Conservation (phyloP, 2,329 filamentous ascomycete genomes). For the Cladobotryum mycophilum region DNA sequence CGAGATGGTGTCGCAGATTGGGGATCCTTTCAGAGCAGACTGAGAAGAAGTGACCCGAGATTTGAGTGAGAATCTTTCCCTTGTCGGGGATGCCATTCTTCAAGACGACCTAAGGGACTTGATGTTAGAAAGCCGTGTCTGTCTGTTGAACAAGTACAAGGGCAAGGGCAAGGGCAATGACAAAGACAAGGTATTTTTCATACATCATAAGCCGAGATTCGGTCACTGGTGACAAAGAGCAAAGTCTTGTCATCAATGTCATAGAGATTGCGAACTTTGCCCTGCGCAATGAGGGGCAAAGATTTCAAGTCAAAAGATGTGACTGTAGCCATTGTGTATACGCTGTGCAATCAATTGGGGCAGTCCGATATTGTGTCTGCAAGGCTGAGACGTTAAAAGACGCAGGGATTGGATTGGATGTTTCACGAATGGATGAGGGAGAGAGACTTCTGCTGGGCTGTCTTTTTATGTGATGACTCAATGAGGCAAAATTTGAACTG, state of each 20-base stretch:
- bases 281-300: slow-evolving; percentile 31
- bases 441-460: too few species aligned
- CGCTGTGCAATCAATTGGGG: neutral
- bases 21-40: slow-evolving; percentile 40
- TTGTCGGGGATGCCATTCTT: slow-evolving; percentile 57
- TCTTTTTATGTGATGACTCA: too few species aligned
- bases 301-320: slow-evolving; percentile 47
- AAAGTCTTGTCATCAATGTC: slow-evolving; percentile 55
- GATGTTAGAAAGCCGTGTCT: neutral
- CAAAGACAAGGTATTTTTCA: neutral
- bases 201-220: slow-evolving; percentile 94
- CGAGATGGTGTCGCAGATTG: slow-evolving; percentile 45
- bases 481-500: too few species aligned
- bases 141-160: neutral
- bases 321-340: slow-evolving; percentile 33
- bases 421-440: too few species aligned
- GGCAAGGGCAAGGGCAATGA: too few species aligned
- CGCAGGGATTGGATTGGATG: too few species aligned
- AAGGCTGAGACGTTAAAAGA: too few species aligned
- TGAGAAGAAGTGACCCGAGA: slow-evolving; percentile 48
- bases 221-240: slow-evolving; percentile 80
- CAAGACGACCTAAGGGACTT: slow-evolving; percentile 46
- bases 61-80: slow-evolving; percentile 43
- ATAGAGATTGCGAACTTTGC: slow-evolving; percentile 80
- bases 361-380: too few species aligned